phyloP scores from a whole-genome alignment of 176 grass and related monocot genomes.

The Bonia amplexicaulis region DNA sequence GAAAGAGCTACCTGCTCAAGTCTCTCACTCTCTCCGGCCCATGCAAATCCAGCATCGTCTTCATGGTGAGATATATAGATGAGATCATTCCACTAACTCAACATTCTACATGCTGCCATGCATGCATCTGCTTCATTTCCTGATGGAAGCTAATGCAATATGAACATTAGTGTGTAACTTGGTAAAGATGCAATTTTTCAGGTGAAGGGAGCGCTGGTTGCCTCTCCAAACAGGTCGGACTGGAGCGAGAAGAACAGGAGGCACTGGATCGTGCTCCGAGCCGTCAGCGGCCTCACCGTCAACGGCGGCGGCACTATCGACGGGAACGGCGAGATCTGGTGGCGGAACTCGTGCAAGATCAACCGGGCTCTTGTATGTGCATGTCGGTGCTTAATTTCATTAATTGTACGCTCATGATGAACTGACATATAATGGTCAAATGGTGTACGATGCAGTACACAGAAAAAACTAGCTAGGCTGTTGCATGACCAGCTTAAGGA shows the following conservation, averaged over 20 bases:
- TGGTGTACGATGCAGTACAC: neutral
- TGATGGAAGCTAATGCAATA: neutral
- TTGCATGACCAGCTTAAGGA: neutral
- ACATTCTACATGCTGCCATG: too few relatives aligned
- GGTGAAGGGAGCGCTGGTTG: conserved; percentile 61
- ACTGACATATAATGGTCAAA: too few relatives aligned
- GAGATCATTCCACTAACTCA: neutral
- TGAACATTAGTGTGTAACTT: too few relatives aligned
- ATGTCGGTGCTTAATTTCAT: neutral
- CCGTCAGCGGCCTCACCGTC: conserved; percentile 32
- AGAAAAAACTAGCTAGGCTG: neutral
- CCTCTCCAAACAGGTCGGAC: conserved; percentile 22
- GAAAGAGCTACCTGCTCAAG: conserved; percentile 52
- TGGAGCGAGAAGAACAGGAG: conserved; percentile 40
- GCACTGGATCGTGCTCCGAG: conserved; percentile 52
- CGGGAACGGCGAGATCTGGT: conserved; percentile 75
- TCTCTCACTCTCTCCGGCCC: conserved; percentile 49
- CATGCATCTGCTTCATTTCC: too few relatives aligned
- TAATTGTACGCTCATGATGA: neutral
- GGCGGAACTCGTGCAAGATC: conserved; percentile 73
- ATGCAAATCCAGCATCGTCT: conserved; percentile 44
- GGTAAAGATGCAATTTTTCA: neutral
- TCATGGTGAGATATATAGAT: conserved; percentile 19
- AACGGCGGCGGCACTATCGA: conserved; percentile 62
- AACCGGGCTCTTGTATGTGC: conserved; percentile 44